Percentiles rank a stretch among this genome's conserved stretches.
phyloP scores from a whole-genome alignment of 306 rosid genomes.

The Quillaja saponaria region DNA sequence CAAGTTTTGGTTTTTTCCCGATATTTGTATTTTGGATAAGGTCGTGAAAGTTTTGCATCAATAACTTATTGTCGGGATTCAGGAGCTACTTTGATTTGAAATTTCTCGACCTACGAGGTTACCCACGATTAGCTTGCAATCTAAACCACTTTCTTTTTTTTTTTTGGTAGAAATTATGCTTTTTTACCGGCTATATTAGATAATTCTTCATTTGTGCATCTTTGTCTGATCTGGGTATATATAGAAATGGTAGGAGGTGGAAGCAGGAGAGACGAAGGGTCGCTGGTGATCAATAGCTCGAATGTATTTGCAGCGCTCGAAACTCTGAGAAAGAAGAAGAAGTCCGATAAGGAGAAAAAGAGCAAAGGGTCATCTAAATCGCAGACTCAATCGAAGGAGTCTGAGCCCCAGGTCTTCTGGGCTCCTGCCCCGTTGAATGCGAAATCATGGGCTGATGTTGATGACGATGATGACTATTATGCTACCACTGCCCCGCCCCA shows the following conservation, averaged over 20 bases:
- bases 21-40: conserved; percentile 11
- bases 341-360: conserved; percentile 80
- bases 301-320: conserved; percentile 93
- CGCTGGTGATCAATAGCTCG: conserved; percentile 68
- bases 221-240: conserved; percentile 39
- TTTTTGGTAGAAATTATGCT: no score
- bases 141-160: no score
- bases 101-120: not conserved
- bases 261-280: conserved; percentile 84
- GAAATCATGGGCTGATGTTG: conserved; percentile 89
- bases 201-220: not conserved
- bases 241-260: conserved; percentile 83
- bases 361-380: conserved; percentile 59
- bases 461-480: conserved; percentile 80
- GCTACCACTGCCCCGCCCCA: conserved; percentile 76
- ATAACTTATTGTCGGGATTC: conserved; percentile 1
- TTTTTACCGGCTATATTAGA: no score
- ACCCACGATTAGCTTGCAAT: not conserved
- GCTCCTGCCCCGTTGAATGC: conserved; percentile 72
- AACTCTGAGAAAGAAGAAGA: conserved; percentile 86
- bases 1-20: conserved; percentile 1
- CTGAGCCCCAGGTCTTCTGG: conserved; percentile 72
- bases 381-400: conserved; percentile 43
- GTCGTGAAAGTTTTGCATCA: not conserved
- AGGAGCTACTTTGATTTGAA: conserved; percentile 17